Evolutionary conservation across 495 filamentous ascomycete species (phyloP).

Genomic region (Trichoderma virens): DNA sequence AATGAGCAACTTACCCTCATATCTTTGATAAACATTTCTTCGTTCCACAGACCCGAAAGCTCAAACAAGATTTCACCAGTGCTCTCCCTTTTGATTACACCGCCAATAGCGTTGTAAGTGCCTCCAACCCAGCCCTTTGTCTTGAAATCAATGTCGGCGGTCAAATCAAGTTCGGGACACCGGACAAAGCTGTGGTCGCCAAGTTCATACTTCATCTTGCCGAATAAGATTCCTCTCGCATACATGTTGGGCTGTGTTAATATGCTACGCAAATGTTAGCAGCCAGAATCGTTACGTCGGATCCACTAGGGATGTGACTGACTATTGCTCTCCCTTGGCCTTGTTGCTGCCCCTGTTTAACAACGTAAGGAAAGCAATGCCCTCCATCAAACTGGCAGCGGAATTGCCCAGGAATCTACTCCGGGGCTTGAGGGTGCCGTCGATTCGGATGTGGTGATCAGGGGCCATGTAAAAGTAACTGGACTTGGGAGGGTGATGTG

Average conservation of each 20-base stretch:
- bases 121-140: conserved; percentile 96
- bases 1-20: conserved; percentile 49
- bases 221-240: conserved; percentile 91
- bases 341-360: conserved; percentile 63
- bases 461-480: conserved; percentile 99
- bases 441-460: conserved; percentile 88
- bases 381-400: conserved; percentile 97
- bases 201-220: conserved; percentile 99
- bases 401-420: conserved; percentile 97
- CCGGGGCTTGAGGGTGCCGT: conserved; percentile 92
- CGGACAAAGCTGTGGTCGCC: conserved; percentile 93
- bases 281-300: background rate
- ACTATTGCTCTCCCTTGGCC: conserved; percentile 79
- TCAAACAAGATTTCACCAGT: conserved; percentile 83
- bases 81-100: conserved; percentile 81
- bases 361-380: conserved; percentile 77
- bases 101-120: conserved; percentile 92
- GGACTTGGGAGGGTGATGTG: conserved; percentile 96
- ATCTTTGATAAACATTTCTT: conserved; percentile 86
- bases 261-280: conserved; percentile 44
- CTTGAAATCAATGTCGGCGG: conserved; percentile 97
- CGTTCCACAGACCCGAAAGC: conserved; percentile 86
- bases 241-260: conserved; percentile 99
- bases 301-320: conserved; percentile 26
- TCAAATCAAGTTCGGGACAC: conserved; percentile 77